These are phyloP conservation scores for Xylaria digitata DNA, from an alignment of 2,329 filamentous ascomycete species.

Conservation along the genomic window DNA sequence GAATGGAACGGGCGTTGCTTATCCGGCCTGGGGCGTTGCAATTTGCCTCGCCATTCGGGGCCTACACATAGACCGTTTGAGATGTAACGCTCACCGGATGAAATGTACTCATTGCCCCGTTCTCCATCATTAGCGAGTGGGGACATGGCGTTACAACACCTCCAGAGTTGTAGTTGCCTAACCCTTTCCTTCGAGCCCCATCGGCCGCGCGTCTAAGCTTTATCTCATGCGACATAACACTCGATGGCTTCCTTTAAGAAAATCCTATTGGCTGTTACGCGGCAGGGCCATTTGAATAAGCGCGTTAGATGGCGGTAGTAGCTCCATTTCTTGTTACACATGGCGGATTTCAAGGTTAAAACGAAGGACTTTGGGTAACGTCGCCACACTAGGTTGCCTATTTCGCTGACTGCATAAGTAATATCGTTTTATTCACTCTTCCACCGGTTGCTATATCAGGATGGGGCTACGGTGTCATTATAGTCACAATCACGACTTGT, in stretches of 20 bases:
- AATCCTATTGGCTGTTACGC: neutral
- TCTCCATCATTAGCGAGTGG: neutral
- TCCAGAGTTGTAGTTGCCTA: neutral
- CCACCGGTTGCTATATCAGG: neutral
- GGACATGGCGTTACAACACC: neutral
- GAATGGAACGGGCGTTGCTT: neutral
- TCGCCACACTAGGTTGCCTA: neutral
- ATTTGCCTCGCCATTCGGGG: conserved; percentile 14
- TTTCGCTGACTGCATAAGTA: neutral
- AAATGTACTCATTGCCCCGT: neutral
- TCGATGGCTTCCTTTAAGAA: neutral
- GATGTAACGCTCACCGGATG: conserved; percentile 12
- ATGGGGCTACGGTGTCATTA: no score
- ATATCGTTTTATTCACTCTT: neutral
- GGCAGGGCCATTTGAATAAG: neutral
- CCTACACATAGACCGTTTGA: neutral
- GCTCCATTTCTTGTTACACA: neutral
- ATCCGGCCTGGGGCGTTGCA: neutral
- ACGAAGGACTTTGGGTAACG: neutral
- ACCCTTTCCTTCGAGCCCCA: neutral
- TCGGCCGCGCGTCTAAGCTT: conserved; percentile 1
- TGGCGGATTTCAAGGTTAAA: neutral
- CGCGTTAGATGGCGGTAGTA: neutral
- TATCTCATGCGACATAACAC: neutral
- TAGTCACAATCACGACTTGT: neutral